phyloP scores from a whole-genome alignment of 2,329 filamentous ascomycete species.

The Hypoxylon rubiginosum region DNA sequence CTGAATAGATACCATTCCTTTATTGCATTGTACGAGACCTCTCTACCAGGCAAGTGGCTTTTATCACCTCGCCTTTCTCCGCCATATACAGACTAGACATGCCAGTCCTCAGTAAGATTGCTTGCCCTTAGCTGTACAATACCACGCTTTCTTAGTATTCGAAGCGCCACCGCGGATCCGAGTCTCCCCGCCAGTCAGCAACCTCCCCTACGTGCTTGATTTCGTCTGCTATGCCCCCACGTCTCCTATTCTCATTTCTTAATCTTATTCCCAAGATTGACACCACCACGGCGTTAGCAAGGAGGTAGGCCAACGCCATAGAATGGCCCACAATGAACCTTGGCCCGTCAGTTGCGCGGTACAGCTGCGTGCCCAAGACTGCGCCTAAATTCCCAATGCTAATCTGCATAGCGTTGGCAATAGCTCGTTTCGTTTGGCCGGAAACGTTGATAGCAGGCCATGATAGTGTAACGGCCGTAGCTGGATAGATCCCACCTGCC shows the following conservation, averaged over 20 bases:
- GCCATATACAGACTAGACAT: not conserved
- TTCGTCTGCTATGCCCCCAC: conserved; percentile 60
- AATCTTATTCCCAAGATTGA: conserved; percentile 66
- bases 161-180: conserved; percentile 76
- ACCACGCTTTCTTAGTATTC: conserved; percentile 61
- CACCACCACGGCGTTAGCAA: conserved; percentile 69
- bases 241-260: conserved; percentile 68
- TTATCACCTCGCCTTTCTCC: too few relatives aligned
- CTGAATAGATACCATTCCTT: not conserved
- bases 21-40: not conserved
- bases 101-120: not conserved
- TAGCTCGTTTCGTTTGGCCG: conserved; percentile 77
- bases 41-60: not conserved
- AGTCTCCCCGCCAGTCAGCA: conserved; percentile 71
- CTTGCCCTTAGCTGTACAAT: not conserved
- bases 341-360: conserved; percentile 71
- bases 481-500: conserved; percentile 76
- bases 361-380: conserved; percentile 78
- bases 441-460: conserved; percentile 82
- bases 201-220: conserved; percentile 64
- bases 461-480: conserved; percentile 72
- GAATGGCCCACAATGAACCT: conserved; percentile 76
- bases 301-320: conserved; percentile 74
- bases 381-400: conserved; percentile 78
- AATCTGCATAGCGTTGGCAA: conserved; percentile 79